Conservation (phyloP, 176 grass and related monocot species). For the Paspalum vaginatum region DNA sequence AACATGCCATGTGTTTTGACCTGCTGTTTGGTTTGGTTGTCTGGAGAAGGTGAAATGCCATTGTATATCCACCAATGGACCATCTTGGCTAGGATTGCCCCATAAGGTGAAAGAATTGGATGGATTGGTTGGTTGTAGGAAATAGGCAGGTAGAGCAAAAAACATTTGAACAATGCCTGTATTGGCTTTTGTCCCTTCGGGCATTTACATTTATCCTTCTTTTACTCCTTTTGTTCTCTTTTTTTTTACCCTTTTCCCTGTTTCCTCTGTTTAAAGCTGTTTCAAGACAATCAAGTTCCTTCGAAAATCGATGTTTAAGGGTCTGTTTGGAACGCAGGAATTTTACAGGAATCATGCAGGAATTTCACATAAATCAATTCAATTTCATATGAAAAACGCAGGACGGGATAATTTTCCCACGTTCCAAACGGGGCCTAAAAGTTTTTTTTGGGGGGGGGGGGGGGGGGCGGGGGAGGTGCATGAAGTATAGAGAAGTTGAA, state of each 20-base stretch:
- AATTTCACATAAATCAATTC: too few species aligned
- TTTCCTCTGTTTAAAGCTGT: neutral
- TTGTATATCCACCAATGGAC: conserved; percentile 6
- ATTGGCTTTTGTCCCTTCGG: neutral
- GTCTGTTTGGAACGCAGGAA: too few species aligned
- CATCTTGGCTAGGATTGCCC: too few species aligned
- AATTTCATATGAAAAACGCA: too few species aligned
- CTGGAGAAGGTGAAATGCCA: conserved; percentile 28
- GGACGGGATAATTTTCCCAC: too few species aligned
- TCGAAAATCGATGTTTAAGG: too few species aligned
- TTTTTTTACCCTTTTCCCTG: neutral
- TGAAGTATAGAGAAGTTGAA: conserved; percentile 21
- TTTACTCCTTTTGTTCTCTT: neutral
- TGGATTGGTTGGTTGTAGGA: conserved; percentile 20
- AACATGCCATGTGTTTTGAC: too few species aligned
- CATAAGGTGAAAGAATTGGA: conserved; percentile 31
- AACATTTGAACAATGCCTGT: conserved; percentile 5
- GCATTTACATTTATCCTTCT: neutral
- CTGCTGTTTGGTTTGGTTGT: conserved; percentile 25
- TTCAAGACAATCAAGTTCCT: neutral
- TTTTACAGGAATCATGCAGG: too few species aligned
- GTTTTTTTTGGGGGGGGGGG: too few species aligned
- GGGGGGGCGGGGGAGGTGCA: too few species aligned
- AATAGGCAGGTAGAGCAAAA: conserved; percentile 16
- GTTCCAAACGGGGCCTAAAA: too few species aligned